Conservation (phyloP, 108 stramenopile genomes). For the Schizochytrium sp. region DNA sequence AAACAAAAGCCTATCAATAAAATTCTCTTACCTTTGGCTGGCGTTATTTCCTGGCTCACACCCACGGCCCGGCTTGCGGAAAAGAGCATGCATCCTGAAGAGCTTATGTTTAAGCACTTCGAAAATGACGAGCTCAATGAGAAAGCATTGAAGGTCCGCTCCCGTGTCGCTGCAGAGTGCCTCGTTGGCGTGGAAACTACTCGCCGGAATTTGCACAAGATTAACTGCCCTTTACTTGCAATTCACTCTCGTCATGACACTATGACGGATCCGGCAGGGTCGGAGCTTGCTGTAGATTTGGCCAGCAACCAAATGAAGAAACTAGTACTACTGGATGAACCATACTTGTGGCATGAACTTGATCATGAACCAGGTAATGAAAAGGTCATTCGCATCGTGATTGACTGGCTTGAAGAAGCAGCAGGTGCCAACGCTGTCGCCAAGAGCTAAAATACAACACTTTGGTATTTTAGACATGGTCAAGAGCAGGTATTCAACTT, state of each 20-base stretch:
- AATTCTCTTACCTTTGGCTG: constrained; percentile 17
- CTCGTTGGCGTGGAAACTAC: constrained; percentile 7
- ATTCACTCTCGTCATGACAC: constrained; percentile 6
- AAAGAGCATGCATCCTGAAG: neutral
- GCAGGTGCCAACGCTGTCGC: neutral
- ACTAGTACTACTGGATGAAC: neutral
- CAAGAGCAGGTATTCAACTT: too few species aligned
- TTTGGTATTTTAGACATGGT: too few species aligned
- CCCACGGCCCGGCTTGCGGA: constrained; percentile 16
- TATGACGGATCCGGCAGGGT: constrained; percentile 31
- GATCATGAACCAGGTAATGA: constrained; percentile 31
- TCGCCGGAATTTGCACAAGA: neutral
- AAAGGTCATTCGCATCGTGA: neutral
- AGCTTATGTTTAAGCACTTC: neutral
- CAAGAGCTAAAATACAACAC: neutral
- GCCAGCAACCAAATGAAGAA: constrained; percentile 2
- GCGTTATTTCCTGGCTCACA: neutral
- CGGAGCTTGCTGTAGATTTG: neutral
- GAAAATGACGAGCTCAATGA: constrained; percentile 25
- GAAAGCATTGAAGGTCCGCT: neutral
- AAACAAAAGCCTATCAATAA: constrained; percentile 22
- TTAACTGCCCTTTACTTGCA: constrained; percentile 20
- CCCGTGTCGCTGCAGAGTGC: constrained; percentile 7
- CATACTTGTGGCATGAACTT: constrained; percentile 12
- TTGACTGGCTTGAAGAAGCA: constrained; percentile 23